Evolutionary conservation across 805 yeast genomes (phyloP).

Genomic region (Kazachstania psychrophila): DNA sequence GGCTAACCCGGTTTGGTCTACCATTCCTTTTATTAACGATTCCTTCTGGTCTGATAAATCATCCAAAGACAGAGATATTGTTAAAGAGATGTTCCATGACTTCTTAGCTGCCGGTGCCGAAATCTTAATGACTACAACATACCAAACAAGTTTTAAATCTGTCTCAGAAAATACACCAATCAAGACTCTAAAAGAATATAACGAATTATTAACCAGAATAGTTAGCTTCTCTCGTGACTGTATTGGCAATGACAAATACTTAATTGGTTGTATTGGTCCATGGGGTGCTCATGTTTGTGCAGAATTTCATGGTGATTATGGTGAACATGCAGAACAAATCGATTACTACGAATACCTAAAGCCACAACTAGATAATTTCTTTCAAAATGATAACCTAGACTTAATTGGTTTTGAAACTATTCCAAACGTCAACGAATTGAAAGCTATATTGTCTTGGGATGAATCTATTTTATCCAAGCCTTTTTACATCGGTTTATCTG

Average conservation of each 20-base stretch:
- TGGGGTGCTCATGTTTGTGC: constrained; percentile 62
- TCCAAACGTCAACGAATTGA: constrained; percentile 51
- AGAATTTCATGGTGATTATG: constrained; percentile 67
- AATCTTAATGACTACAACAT: constrained; percentile 46
- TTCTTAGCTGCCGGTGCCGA: constrained; percentile 49
- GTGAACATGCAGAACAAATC: constrained; percentile 17
- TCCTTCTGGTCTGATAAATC: constrained; percentile 17
- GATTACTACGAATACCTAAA: constrained; percentile 27
- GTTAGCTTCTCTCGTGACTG: constrained; percentile 16
- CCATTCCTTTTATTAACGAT: constrained; percentile 36
- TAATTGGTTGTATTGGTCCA: constrained; percentile 61
- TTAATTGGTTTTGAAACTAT: constrained; percentile 63
- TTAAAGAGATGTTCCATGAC: constrained; percentile 40
- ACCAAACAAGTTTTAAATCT: constrained; percentile 43
- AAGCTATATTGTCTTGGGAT: constrained; percentile 37
- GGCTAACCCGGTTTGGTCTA: constrained; percentile 52
- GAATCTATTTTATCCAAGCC: constrained; percentile 31
- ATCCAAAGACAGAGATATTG: constrained; percentile 32
- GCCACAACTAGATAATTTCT: constrained; percentile 40
- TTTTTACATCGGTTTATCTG: constrained; percentile 38
- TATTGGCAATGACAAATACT: constrained; percentile 17
- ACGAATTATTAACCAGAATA: constrained; percentile 16
- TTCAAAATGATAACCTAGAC: constrained; percentile 40
- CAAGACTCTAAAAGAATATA: constrained; percentile 16
- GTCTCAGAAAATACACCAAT: constrained; percentile 30